Evolutionary conservation across 164 flowering plant genomes (phyloP), one percentile per base, ranked within the genome.

Genomic region (Paratinospora sagittata): DNA sequence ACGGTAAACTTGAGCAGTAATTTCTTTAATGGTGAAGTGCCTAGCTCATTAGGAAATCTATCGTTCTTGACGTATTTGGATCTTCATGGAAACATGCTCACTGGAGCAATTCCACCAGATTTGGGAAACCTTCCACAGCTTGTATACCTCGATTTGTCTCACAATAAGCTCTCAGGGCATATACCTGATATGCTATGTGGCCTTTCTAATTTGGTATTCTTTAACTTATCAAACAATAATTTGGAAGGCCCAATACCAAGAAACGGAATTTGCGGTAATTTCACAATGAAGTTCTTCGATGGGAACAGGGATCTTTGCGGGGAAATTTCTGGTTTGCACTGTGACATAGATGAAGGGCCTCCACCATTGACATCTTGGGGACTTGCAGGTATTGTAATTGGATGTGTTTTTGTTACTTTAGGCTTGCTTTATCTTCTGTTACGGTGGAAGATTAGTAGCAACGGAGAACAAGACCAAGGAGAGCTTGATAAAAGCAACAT

Each of bases 41-140:
- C 97, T 6, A 39, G 55, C 6, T 78, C 91, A 5, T 62, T 91
- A 66, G 91, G 90, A 12, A 87, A 87, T 66, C 76, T 89, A 61
- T 82, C 89, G 0, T 91, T 84, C 77, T 77, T 89, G 79, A 82
- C 85, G 0, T 73, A 61, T 52, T 78, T 91, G 79, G 94, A 91
- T 80, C 84, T 89, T 64, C 94, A 87, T 70, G 78, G 76, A 36
- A 91, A 89, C 70, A 39, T 49, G 72, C 85, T 91, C 24, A 68
- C 73, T 1, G 94, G 94, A 23, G 77, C 75, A 23, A 79, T 91
- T 58, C 91, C 94, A 16, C 47, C 72, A 0, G 88, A 87, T 41
- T 74, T 91, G 21, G 91, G 92, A 11, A 81, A 82, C 57, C 88
- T 89, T 45, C 66, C 81, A 73, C 90, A 89, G 70, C 84, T 91